Evolutionary conservation across 2,329 filamentous ascomycete genomes (phyloP).

Genomic region (Aspergillus uvarum): DNA sequence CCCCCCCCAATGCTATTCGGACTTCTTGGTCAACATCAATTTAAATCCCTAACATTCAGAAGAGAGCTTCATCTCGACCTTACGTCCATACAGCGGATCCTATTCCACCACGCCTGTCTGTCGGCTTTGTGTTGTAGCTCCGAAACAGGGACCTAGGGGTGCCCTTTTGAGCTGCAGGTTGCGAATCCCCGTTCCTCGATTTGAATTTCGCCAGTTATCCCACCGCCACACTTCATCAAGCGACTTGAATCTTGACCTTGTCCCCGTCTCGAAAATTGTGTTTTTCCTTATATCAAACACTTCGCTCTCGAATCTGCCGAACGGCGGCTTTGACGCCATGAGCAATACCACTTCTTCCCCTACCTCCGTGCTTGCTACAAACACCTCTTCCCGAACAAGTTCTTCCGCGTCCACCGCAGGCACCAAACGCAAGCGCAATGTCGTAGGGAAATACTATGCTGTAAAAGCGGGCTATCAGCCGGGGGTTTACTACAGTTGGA

Average conservation of each 20-base stretch:
- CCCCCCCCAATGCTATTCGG: neutral
- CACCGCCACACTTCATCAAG: conserved; percentile 16
- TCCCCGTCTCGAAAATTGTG: neutral
- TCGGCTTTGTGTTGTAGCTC: conserved; percentile 23
- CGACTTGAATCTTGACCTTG: conserved; percentile 1
- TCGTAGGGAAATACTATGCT: conserved; percentile 61
- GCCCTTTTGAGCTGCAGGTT: conserved; percentile 26
- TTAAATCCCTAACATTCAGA: neutral
- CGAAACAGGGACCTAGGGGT: conserved; percentile 29
- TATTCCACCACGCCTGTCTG: conserved; percentile 11
- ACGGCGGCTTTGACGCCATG: conserved; percentile 22
- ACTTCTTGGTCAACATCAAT: neutral
- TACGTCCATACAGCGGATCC: neutral
- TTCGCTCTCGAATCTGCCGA: neutral
- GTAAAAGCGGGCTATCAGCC: conserved; percentile 61
- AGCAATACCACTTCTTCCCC: conserved; percentile 37
- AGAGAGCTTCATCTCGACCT: neutral
- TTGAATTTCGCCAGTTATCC: conserved; percentile 7
- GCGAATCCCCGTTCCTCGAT: conserved; percentile 22
- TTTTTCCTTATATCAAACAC: neutral
- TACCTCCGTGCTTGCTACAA: conserved; percentile 32
- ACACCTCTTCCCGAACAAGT: conserved; percentile 27
- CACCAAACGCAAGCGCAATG: conserved; percentile 57
- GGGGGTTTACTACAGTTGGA: conserved; percentile 64
- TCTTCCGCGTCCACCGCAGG: conserved; percentile 40